Evolutionary conservation across 176 grass and related monocot species (phyloP), one percentile per base, ranked within the genome.

Genomic region (Miscanthus lutarioriparius): DNA sequence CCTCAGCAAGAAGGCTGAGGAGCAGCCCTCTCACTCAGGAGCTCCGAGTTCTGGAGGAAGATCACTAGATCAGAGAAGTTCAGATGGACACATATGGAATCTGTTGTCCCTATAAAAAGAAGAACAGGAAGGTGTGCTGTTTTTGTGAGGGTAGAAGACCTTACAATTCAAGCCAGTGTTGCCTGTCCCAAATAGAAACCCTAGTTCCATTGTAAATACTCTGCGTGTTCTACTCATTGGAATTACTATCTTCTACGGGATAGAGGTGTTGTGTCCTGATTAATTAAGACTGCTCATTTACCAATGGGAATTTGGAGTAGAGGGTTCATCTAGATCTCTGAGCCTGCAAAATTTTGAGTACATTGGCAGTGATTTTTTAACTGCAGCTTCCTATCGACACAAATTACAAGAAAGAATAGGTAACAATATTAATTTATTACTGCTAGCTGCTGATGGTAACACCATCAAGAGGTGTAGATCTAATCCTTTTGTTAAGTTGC

Each of bases 11-110:
- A 80, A 86, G 77, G 43, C 32, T 76, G 51, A 72, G 61, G 25
- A 90, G 70, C 69, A 95, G 72, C 51, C 85, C 85, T 89, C 56
- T 86, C 9, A 91, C 86, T 19, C 89, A 94, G 75, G 96, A 94
- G 78, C 70, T 94, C 38, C 88, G 87, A 14, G 78, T 83, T 44
- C 71, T 98, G 32, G 91, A 96, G 88, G 87, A 99, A 74, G 91
- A 92, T 30, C 28, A 30, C 28, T 30, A 30, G 28, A 30, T 58
- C 87, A 92, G 38, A 91, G 77, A 61, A 82, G 51, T 62, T 99
- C 87, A 48, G 91, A 91, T 58, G 83, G 80, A n/a, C 86, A 75
- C 82, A 75, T 61, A 51, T n/a, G n/a, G n/a, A n/a, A n/a, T n/a
- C 44, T 56, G 83, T 81, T 89, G 15, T 63, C 62, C n/a, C 64